These are phyloP conservation scores for Cantharellus anzutake DNA, from an alignment of 768 basidiomycete species.

Conservation along the genomic window DNA sequence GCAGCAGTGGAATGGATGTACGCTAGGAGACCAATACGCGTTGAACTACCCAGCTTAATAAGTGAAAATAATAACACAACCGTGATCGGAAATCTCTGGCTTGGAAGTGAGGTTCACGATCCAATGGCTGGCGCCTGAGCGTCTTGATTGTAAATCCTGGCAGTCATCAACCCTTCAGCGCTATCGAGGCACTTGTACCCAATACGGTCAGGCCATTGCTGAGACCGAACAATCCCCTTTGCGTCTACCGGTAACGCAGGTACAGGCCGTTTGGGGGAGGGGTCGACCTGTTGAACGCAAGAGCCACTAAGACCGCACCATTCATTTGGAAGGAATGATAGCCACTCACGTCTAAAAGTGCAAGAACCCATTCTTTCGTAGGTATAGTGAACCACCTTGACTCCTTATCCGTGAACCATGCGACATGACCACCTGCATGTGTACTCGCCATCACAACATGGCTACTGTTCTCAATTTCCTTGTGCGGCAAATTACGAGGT, in stretches of 20 bases:
- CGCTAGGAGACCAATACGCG: no score
- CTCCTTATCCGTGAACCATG: slow-evolving; percentile 10
- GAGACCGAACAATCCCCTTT: neutral
- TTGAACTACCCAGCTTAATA: no score
- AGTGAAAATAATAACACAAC: no score
- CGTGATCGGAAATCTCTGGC: neutral
- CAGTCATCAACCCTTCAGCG: neutral
- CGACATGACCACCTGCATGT: slow-evolving; percentile 13
- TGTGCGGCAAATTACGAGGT: slow-evolving; percentile 10
- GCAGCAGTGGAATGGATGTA: no score
- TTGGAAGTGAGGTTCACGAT: neutral
- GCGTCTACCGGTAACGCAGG: neutral
- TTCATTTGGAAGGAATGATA: neutral
- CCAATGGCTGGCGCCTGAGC: neutral
- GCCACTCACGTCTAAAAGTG: neutral
- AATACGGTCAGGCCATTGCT: neutral
- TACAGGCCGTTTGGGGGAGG: neutral
- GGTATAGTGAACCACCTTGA: neutral
- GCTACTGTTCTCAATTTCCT: slow-evolving; percentile 8
- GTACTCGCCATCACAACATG: slow-evolving; percentile 12
- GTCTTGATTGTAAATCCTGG: neutral
- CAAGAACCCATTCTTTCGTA: neutral
- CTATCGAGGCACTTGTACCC: neutral
- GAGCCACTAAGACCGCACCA: neutral
- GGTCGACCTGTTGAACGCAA: neutral